Base-by-base conservation (phyloP, 108 stramenopile genomes). In the Cyclotella atomus region DNA sequence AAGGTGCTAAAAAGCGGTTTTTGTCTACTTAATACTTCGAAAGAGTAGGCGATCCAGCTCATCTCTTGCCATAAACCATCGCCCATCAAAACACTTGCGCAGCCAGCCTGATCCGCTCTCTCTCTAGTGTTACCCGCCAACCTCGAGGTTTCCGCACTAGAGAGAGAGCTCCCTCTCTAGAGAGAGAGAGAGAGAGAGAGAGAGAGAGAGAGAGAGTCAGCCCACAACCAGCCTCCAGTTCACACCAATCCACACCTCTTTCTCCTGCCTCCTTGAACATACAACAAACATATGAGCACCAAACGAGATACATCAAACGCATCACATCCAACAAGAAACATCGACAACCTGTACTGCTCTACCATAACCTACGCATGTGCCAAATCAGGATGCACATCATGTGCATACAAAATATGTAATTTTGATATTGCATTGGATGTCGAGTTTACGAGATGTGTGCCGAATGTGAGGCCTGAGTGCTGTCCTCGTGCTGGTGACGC, bases 391-490 rank as follows among this genome's bases (percentile, higher is more conserved):
- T 97, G 96, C 82, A 73, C 93, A 21, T 84, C 91, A 4, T 97
- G 96, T 73, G 90, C 91, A 34, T 95, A 97, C 83, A 95, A 94
- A 71, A 76, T 97, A 47, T 79, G 84, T 17, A 82, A 72, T 55
- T 89, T 88, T 66, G 95, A 93, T 75, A 85, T 93, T 20, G 82
- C 90, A 2, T 65, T 87, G n/a, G 95, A 95, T 76, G 33, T 41
- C 0, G 89, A 82, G 25, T 92, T 95, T 65, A 73, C 83, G 1
- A 61, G 63, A 24, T 28, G 17, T 23, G 76, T 83, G 10, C 91
- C 92, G 52, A 93, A 93, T 68, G 81, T 79, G 29, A 77, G 95
- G 43, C 95, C 95, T 19, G 95, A 96, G 68, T 50, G 56, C 32
- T 96, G 95, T 65, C 90, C 86, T 75, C 73, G 30, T 35, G 27